Evolutionary conservation across 2,329 filamentous ascomycete species (phyloP), one percentile per base, ranked within the genome.

Genomic region (Cladobotryum protrusum): DNA sequence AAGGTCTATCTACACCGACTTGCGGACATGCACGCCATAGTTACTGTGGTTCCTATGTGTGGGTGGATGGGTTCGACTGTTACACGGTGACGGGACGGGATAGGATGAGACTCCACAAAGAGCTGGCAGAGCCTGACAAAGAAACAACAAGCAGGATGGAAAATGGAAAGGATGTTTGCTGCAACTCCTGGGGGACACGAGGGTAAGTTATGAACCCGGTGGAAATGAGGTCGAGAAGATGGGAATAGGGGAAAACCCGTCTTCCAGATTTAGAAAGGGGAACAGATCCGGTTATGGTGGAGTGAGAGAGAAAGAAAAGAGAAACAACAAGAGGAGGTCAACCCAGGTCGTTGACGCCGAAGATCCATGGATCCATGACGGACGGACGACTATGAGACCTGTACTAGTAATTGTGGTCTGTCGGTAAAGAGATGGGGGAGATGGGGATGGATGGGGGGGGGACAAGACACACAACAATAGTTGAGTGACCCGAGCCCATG

Each of bases 1-100:
- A 44, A 35, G 19, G 43, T 48, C 41, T 48, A 52, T 45, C 49
- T 52, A 48, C 49, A 52, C 49, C 49, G 49, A 52, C 49, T 52
- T 14, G 17, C 41, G 24, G 41, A 43, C 41, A 43, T 43, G 49
- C 49, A 50, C 39, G 49, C 49, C 49, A 52, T 52, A 20, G 49
- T 48, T 49, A 41, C 49, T 15, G 45, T 52, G 45, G 46, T 52
- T 48, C 46, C 49, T 52, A 33, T 29, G 24, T 29, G 24, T 29
- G 24, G 24, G 24, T 29, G 24, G 48, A 42, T 47, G 49, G 43
- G 48, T 49, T 49, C 37, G 43, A 42, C 41, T 47, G 49, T 50
- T 50, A 50, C 49, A 50, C 49, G 43, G 49, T 34, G 43, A 37
- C 44, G 29, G 43, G 24, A 29, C 35, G 35, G 35, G 17, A 47